phyloP scores from a whole-genome alignment of 2,329 filamentous ascomycete genomes.

The Fusarium sp. region DNA sequence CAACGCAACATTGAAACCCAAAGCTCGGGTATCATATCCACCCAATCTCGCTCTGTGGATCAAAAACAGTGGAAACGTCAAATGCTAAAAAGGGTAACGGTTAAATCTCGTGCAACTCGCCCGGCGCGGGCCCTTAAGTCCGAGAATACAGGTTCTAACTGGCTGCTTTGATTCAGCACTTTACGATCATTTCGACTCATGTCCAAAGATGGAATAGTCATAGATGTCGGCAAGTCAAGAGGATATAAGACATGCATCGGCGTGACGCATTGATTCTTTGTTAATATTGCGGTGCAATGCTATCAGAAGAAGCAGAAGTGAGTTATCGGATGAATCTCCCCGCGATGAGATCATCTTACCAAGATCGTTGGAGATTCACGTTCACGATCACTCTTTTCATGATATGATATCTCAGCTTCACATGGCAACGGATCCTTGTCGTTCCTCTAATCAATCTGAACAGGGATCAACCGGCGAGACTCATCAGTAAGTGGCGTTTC shows the following conservation, averaged over 20 bases:
- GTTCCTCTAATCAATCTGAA: not conserved
- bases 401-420: not conserved
- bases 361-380: not conserved
- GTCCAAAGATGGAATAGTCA: not conserved
- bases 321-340: not conserved
- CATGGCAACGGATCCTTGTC: not conserved
- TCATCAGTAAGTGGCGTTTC: not conserved
- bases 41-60: slow-evolving; percentile 22
- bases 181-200: slow-evolving; percentile 18
- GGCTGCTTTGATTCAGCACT: not conserved
- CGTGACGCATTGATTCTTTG: slow-evolving; percentile 1
- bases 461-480: not conserved
- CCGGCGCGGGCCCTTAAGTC: not conserved
- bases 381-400: not conserved
- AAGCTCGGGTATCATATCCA: slow-evolving; percentile 16
- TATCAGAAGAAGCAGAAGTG: not conserved
- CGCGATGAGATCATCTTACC: not conserved
- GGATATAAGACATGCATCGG: not conserved
- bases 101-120: not conserved
- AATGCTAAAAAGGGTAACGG: slow-evolving; percentile 3
- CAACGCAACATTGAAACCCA: slow-evolving; percentile 12
- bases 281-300: not conserved
- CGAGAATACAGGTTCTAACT: not conserved
- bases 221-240: not conserved
- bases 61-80: not conserved